Conservation (phyloP, 257 asterid species). For the Penstemon eatonii region DNA sequence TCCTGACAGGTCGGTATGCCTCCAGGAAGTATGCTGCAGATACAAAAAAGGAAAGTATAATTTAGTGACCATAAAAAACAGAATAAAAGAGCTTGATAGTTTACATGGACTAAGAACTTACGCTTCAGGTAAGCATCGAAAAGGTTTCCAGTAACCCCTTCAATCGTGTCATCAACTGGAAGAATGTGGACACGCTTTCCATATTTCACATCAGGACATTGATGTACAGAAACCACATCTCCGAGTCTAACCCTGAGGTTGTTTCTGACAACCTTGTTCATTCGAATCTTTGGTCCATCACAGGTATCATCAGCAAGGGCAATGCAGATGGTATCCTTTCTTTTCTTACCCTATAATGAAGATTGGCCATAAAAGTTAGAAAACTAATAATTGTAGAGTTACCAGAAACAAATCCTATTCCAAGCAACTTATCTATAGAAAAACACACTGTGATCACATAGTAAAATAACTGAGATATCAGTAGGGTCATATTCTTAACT, state of each 20-base stretch:
- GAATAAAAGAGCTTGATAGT: background rate
- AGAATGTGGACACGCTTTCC: constrained; percentile 62
- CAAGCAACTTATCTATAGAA: constrained; percentile 3
- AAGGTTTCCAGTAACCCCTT: constrained; percentile 68
- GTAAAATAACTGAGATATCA: background rate
- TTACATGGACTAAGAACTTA: constrained; percentile 34
- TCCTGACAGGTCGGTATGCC: constrained; percentile 56
- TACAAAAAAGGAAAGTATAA: background rate
- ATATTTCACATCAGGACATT: constrained; percentile 60
- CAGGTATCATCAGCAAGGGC: constrained; percentile 73
- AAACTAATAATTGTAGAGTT: no score
- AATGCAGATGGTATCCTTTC: constrained; percentile 66
- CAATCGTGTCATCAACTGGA: constrained; percentile 64
- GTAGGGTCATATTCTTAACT: background rate
- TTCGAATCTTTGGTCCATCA: constrained; percentile 61
- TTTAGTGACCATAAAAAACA: background rate
- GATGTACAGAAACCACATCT: constrained; percentile 73
- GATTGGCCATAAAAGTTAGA: background rate
- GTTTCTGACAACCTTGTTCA: constrained; percentile 73
- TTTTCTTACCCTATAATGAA: constrained; percentile 56
- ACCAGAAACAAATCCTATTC: background rate
- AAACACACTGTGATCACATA: background rate
- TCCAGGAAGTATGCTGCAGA: constrained; percentile 57
- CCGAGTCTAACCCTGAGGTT: constrained; percentile 67
- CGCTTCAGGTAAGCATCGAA: constrained; percentile 69